Base-by-base conservation (phyloP, 73 alveolate genomes). In the Paramecium tetraurelia region DNA sequence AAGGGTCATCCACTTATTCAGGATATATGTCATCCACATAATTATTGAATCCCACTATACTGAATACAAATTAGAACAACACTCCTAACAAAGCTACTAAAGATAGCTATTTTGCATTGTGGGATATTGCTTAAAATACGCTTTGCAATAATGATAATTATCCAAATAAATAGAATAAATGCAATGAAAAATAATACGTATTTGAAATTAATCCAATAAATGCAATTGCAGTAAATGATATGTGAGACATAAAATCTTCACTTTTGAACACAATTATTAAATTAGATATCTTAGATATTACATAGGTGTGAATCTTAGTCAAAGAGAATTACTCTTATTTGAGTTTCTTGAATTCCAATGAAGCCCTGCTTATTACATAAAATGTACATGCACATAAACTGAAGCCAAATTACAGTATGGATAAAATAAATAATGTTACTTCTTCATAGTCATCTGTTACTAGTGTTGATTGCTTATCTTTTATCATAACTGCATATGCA, bases 381-480 rank as follows among this genome's bases (percentile, higher is more conserved):
- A 80, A 80, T 21, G 46, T 18, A 24, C 90, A 80, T 5, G 75
- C 75, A 80, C 46, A 31, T 43, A 80, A 44, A 48, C 90, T 80
- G 24, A 80, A 41, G 6, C 46, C 18, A 10, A 80, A 80, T 80
- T 80, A 31, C 12, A 80, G 21, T 43, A 41, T 16, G 4, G 90
- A 80, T 43, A 80, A 43, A 43, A 80, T 44, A 27, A 44, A 46
- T 3, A 80, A 80, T 10, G 57, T 43, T 3, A 24, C 27, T 21
- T 80, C 90, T 80, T 80, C 90, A 41, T 43, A 44, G 10, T 80
- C 72, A 80, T 80, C 90, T 40, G 90, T 80, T 21, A 80, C 75
- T 24, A 80, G 43, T 2, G 70, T 44, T 43, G 90, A 80, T 80
- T 80, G 18, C 14, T 46, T 40, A 46, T 80, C 90, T 48, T 80